phyloP scores from a whole-genome alignment of 2,329 filamentous ascomycete species.

The Mariannaea sp. region DNA sequence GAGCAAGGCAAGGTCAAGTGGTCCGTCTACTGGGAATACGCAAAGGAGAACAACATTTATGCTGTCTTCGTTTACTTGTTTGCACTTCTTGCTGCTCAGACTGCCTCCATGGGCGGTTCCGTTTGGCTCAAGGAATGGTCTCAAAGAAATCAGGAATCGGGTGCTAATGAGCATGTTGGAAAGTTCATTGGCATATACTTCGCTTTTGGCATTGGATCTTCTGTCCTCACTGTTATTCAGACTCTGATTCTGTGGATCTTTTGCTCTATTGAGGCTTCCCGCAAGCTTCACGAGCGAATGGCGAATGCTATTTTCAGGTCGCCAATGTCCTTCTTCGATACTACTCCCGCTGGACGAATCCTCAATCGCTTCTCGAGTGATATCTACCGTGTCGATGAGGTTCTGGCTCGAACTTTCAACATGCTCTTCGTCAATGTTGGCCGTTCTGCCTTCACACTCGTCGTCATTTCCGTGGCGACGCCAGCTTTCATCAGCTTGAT shows the following conservation, averaged over 20 bases:
- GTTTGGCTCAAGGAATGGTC: slow-evolving; percentile 96
- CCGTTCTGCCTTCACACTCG: slow-evolving; percentile 79
- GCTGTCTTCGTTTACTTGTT: slow-evolving; percentile 82
- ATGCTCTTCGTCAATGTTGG: slow-evolving; percentile 86
- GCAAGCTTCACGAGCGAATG: slow-evolving; percentile 97
- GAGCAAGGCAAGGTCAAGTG: slow-evolving; percentile 99
- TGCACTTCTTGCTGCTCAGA: slow-evolving; percentile 79
- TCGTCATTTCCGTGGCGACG: slow-evolving; percentile 80
- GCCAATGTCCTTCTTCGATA: slow-evolving; percentile 99
- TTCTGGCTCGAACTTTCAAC: slow-evolving; percentile 95
- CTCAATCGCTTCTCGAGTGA: slow-evolving; percentile 94
- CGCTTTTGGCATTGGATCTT: slow-evolving; percentile 86
- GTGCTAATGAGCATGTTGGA: slow-evolving; percentile 75
- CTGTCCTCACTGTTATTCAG: slow-evolving; percentile 84
- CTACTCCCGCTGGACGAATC: slow-evolving; percentile 93
- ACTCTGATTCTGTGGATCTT: slow-evolving; percentile 98
- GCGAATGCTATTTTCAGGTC: slow-evolving; percentile 95
- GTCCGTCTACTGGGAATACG: slow-evolving; percentile 90
- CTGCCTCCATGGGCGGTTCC: slow-evolving; percentile 79
- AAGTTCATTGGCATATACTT: slow-evolving; percentile 97
- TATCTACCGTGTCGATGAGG: slow-evolving; percentile 84
- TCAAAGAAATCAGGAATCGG: slow-evolving; percentile 71
- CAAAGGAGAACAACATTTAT: slow-evolving; percentile 86
- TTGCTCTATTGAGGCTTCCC: slow-evolving; percentile 97
- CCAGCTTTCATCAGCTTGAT: slow-evolving; percentile 82